Evolutionary conservation across 139 green algal genomes (phyloP), one percentile per base, ranked within the genome.

Genomic region (Chlamydomonas sp.): DNA sequence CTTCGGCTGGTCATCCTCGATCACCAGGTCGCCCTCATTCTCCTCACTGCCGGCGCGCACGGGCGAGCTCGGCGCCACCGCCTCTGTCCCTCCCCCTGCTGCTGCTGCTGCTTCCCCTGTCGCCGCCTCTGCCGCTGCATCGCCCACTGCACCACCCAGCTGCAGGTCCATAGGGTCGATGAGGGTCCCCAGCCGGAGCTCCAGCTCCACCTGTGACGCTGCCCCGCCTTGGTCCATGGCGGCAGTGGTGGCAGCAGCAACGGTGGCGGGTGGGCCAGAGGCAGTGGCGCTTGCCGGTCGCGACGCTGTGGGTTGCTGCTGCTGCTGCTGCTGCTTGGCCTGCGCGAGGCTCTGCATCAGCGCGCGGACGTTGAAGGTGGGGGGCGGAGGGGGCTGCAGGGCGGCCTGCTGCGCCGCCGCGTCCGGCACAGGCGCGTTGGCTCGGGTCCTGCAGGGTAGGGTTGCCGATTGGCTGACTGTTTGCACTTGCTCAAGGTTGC

Each of bases 361-460:
- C 3, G 59, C 81, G 2, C 60, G 59, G 2, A 86, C 81, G 81
- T 86, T 79, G 81, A 73, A 86, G 18, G 69, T 79, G 71, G 81
- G 81, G 20, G 69, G 81, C 59, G 69, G 20, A 0, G 66, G 64
- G 31, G 79, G 49, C 17, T 74, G 79, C 20, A 20, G 69, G 49
- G 69, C 2, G 15, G 18, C 10, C 16, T 57, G 64, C 49, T 3
- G 79, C 57, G 49, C 62, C 62, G 3, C 9, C 10, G 7, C 68
- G 6, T 78, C 58, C 18, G 59, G 20, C 0, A 78, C 80, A 9
- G 80, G 80, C 17, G 58, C 80, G 59, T 85, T 85, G 68, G 80
- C 80, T 16, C 68, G 67, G 2, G 80, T 68, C 68, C 68, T 85
- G 59, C 64, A 4, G 59, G 14, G 31, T 49, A 49, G 31, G 31